phyloP scores from a whole-genome alignment of 345 rosid genomes.

The Eucalyptus marginata region DNA sequence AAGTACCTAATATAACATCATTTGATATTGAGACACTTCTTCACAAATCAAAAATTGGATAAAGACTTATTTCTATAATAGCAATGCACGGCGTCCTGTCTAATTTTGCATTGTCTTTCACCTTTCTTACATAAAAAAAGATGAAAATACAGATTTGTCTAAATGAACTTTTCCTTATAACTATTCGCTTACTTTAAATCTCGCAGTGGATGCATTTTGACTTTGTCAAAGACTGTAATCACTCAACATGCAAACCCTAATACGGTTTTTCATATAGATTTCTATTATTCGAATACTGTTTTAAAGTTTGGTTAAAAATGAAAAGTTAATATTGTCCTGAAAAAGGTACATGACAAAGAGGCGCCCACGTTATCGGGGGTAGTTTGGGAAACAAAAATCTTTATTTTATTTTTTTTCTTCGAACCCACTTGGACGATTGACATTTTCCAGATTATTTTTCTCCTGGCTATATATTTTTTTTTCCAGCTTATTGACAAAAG shows the following conservation, averaged over 20 bases:
- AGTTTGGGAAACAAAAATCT: background rate
- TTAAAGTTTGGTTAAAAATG: background rate
- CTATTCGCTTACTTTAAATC: background rate
- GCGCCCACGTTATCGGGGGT: background rate
- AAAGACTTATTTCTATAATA: background rate
- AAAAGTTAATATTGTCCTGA: background rate
- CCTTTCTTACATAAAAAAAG: background rate
- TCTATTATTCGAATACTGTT: background rate
- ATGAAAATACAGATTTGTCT: background rate
- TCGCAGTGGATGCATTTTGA: background rate
- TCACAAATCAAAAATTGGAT: background rate
- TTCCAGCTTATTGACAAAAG: background rate
- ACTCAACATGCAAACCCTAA: background rate
- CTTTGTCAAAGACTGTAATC: background rate
- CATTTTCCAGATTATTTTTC: background rate
- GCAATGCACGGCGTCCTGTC: background rate
- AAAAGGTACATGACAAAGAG: background rate
- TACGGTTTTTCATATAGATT: background rate
- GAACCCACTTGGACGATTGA: background rate
- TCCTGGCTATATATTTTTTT: background rate
- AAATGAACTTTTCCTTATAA: background rate
- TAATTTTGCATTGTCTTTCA: background rate
- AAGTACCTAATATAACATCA: background rate
- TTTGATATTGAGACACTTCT: background rate
- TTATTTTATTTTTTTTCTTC: background rate